phyloP scores from a whole-genome alignment of 495 filamentous ascomycete species.

The Poronia punctata region DNA sequence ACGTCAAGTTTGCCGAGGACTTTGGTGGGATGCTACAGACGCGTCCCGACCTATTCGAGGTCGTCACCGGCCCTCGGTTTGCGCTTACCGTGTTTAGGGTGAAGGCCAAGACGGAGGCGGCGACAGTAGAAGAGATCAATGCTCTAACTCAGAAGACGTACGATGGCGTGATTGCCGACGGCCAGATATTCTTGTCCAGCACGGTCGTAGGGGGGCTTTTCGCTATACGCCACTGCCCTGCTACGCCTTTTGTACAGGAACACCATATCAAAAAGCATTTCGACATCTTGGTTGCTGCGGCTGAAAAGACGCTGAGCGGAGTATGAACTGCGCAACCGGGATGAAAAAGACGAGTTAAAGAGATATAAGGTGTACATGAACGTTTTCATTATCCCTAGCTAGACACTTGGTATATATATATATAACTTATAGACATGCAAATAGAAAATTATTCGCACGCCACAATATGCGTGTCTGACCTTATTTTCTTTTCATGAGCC shows the following conservation, averaged over 20 bases:
- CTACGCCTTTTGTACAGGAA: constrained; percentile 57
- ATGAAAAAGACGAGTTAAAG: background rate
- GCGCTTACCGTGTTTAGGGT: constrained; percentile 72
- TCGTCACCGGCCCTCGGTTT: constrained; percentile 70
- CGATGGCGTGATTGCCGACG: constrained; percentile 65
- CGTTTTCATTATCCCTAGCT: too few relatives aligned
- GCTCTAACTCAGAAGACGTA: constrained; percentile 68
- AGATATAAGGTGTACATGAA: too few relatives aligned
- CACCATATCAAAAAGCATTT: constrained; percentile 68
- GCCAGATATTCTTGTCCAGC: constrained; percentile 80
- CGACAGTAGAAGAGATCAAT: constrained; percentile 41
- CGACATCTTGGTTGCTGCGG: constrained; percentile 62
- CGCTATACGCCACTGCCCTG: constrained; percentile 74
- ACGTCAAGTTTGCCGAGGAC: constrained; percentile 58
- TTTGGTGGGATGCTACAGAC: constrained; percentile 53
- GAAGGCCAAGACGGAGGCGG: constrained; percentile 4
- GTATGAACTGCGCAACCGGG: constrained; percentile 1
- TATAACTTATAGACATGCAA: background rate
- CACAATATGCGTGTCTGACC: too few relatives aligned
- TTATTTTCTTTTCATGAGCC: background rate
- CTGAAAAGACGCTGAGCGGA: constrained; percentile 50
- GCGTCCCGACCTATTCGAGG: constrained; percentile 67
- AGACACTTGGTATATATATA: too few relatives aligned
- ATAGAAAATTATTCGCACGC: too few relatives aligned
- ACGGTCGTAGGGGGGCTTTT: constrained; percentile 69